Evolutionary conservation across 163 green algal species (phyloP).

Genomic region (Trebouxia gelatinosa): DNA sequence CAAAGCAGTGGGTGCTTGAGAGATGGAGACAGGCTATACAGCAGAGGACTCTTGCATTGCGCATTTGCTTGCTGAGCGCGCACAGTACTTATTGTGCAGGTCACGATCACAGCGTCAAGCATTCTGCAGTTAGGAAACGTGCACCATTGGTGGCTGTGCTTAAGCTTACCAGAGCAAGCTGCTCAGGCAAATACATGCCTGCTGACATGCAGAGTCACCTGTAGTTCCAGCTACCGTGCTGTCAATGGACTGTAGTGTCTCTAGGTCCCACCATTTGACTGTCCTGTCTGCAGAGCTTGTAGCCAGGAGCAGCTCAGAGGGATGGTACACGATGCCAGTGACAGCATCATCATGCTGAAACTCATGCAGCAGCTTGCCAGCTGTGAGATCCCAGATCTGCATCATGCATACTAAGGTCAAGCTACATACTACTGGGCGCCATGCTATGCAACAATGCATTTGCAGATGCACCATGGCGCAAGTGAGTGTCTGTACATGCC

Average conservation of each 20-base stretch:
- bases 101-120: background rate
- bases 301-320: conserved; percentile 79
- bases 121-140: too few species aligned
- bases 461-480: too few species aligned
- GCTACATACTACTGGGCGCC: too few species aligned
- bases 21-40: background rate
- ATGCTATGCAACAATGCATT: too few species aligned
- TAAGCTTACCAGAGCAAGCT: too few species aligned
- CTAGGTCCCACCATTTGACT: conserved; percentile 82
- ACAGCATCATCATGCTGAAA: conserved; percentile 60
- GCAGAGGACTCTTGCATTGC: background rate
- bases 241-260: conserved; percentile 64
- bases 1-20: background rate
- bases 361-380: conserved; percentile 59
- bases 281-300: conserved; percentile 70
- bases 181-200: too few species aligned
- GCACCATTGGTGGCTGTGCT: too few species aligned
- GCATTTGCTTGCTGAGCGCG: background rate
- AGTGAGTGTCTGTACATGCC: too few species aligned
- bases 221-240: background rate
- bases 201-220: background rate
- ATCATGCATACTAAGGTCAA: too few species aligned
- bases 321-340: conserved; percentile 78
- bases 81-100: background rate
- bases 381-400: conserved; percentile 80